Base-by-base conservation (phyloP, 129 eudicot species). In the Helianthus tuberosus region DNA sequence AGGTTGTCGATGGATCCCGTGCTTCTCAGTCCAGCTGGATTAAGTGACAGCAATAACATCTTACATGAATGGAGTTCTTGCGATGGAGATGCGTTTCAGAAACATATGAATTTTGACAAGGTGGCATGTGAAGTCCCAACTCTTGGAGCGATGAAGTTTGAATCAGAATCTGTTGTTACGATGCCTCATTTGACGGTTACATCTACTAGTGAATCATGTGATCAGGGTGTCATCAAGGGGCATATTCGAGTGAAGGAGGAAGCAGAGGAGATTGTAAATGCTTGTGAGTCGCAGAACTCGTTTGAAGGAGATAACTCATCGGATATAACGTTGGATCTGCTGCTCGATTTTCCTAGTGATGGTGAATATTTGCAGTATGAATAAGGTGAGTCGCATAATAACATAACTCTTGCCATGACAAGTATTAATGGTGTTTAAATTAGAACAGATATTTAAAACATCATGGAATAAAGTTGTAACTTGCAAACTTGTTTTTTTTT, bases 11-110 rank as follows among this genome's bases (percentile, higher is more conserved):
- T 49, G 75, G 84, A 81, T 25, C 82, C 86, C 1, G 29, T 68
- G 74, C 72, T 62, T 55, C 77, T 76, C 63, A 72, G 75, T 76
- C 77, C 85, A 51, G 72, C 63, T 48, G 82, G 46, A 25, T 69
- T 55, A 69, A 57, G 78, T 8, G 80, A 73, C 32, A 79, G 74
- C 66, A 86, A 84, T 64, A 69, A 84, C 75, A 72, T 76, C 72
- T 75, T 90, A 6, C 68, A 58, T 25, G 79, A 86, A 49, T 90
- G 96, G 98, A 73, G 86, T 69, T 82, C 96, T 23, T 82, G 79
- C 61, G 84, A 78, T 23, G 95, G 85, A 58, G 89, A 87, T 65
- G 72, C 84, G 15, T 86, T 93, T 77, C 72, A 86, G 67, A 84
- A 70, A 36, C 66, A 67, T 54, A 68, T 62, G 71, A 77, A 69